Percentiles rank a stretch among this genome's conserved stretches.
Conservation (phyloP, 2,329 filamentous ascomycete genomes). For the Alternaria longipes region DNA sequence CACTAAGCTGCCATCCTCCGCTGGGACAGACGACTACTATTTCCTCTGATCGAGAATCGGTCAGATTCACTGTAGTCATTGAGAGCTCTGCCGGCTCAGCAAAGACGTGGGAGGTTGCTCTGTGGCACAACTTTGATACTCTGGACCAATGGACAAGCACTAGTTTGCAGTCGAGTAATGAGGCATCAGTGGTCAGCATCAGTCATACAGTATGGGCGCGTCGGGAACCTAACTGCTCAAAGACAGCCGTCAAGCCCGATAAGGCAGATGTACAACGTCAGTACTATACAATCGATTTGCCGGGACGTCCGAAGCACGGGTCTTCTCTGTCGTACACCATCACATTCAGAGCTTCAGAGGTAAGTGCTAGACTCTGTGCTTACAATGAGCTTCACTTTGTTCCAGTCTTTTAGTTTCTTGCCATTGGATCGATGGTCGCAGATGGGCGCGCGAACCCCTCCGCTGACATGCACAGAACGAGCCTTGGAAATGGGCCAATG, state of each 20-base stretch:
- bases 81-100: constrained; percentile 68
- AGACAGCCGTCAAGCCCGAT: constrained; percentile 34
- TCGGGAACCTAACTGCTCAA: constrained; percentile 21
- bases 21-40: constrained; percentile 77
- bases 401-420: neutral
- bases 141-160: constrained; percentile 68
- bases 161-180: constrained; percentile 58
- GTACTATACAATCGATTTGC: constrained; percentile 65
- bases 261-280: constrained; percentile 44
- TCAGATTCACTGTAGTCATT: constrained; percentile 74
- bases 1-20: constrained; percentile 72
- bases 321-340: constrained; percentile 71
- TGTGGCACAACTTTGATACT: constrained; percentile 74
- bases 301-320: constrained; percentile 55
- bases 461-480: constrained; percentile 44
- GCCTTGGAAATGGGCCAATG: constrained; percentile 75
- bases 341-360: constrained; percentile 67
- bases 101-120: constrained; percentile 72
- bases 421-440: neutral
- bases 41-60: constrained; percentile 51
- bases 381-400: neutral
- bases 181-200: constrained; percentile 36
- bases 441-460: neutral
- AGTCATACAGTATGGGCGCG: neutral
- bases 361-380: neutral